Conservation (phyloP, 1,284 basidiomycete genomes). For the Athelia psychrophila region DNA sequence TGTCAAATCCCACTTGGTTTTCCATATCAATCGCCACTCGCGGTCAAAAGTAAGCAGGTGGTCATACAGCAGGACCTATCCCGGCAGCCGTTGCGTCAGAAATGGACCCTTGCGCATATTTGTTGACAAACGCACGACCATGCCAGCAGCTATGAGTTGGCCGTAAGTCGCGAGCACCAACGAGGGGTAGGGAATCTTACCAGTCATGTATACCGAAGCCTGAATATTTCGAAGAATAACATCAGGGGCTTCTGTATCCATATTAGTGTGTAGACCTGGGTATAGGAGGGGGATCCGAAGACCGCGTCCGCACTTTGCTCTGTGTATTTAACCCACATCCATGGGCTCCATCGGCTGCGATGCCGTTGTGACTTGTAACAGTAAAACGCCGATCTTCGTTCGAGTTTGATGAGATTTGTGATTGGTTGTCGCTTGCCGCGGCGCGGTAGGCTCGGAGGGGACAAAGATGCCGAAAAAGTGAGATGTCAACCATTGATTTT, state of each 20-base stretch:
- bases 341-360: neutral
- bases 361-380: neutral
- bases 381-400: neutral
- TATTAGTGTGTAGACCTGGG: neutral
- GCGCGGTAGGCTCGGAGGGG: too few species aligned
- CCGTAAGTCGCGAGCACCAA: too few species aligned
- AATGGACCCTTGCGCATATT: neutral
- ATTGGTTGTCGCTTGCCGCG: too few species aligned
- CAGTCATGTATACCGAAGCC: neutral
- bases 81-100: neutral
- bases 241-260: neutral
- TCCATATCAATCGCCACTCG: neutral
- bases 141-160: too few species aligned
- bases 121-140: neutral
- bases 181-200: too few species aligned
- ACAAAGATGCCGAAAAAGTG: too few species aligned
- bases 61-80: neutral
- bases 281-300: neutral
- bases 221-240: neutral
- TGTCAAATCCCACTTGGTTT: neutral
- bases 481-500: too few species aligned
- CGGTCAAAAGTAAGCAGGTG: neutral
- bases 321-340: neutral
- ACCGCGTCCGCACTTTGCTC: neutral
- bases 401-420: neutral